Percentiles rank a stretch among this genome's conserved stretches.
These are phyloP conservation scores for Wickerhamomyces chaumierensis DNA, from an alignment of 805 yeast genomes.

Conservation along the genomic window DNA sequence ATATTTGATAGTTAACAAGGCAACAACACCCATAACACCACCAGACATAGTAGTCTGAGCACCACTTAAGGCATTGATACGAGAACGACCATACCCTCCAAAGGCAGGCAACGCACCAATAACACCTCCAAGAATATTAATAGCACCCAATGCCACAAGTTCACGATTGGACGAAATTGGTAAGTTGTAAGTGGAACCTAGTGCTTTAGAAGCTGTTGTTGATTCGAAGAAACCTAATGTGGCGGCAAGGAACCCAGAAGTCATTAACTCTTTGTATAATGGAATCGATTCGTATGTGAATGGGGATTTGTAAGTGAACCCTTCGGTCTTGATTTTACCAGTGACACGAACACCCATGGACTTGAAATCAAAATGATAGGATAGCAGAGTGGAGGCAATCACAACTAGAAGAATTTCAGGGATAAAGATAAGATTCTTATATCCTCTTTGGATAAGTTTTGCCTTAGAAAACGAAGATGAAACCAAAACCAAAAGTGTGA, in stretches of 20 bases:
- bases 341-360: conserved; percentile 52
- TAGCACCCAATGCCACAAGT: conserved; percentile 75
- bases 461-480: conserved; percentile 32
- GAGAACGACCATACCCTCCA: conserved; percentile 94
- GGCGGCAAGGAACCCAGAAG: conserved; percentile 70
- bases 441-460: conserved; percentile 17
- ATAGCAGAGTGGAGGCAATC: conserved; percentile 48
- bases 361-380: conserved; percentile 42
- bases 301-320: conserved; percentile 47
- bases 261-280: conserved; percentile 42
- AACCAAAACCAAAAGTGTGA: conserved; percentile 36
- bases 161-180: conserved; percentile 84
- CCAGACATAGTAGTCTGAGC: conserved; percentile 84
- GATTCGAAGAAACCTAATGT: conserved; percentile 87
- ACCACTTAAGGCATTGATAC: conserved; percentile 78
- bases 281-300: conserved; percentile 33
- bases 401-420: conserved; percentile 74
- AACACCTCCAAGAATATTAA: conserved; percentile 47
- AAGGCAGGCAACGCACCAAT: conserved; percentile 71
- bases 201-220: conserved; percentile 81
- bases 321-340: conserved; percentile 50
- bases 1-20: conserved; percentile 52
- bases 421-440: conserved; percentile 42
- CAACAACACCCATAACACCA: conserved; percentile 64
- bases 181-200: conserved; percentile 61